These are phyloP conservation scores for Taphrina sp. DNA, from an alignment of 1,139 yeast genomes.

Conservation along the genomic window DNA sequence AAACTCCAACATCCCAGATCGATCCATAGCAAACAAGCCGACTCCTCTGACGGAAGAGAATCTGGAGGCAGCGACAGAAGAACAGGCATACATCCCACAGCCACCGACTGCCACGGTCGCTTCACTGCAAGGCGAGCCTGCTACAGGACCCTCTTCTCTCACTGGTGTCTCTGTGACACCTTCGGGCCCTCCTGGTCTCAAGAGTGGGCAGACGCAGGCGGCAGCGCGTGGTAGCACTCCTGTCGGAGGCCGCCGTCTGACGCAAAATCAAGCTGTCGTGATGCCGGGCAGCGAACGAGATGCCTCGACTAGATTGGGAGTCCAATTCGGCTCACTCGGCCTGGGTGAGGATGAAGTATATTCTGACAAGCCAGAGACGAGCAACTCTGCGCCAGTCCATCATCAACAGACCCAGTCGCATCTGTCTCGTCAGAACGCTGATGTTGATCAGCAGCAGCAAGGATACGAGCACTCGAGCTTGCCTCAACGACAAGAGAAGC, in stretches of 20 bases:
- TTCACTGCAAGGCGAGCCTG: constrained; percentile 28
- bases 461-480: too few species aligned
- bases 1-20: not conserved
- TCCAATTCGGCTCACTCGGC: constrained; percentile 27
- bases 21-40: not conserved
- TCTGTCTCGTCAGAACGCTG: not conserved
- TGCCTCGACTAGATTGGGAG: constrained; percentile 12
- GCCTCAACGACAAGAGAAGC: constrained; percentile 1
- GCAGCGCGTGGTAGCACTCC: constrained; percentile 26
- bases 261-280: constrained; percentile 27
- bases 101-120: constrained; percentile 29
- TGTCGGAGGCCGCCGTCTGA: constrained; percentile 23
- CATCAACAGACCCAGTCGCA: not conserved
- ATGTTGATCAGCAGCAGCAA: too few species aligned
- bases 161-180: constrained; percentile 17
- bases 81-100: constrained; percentile 18
- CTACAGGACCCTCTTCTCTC: constrained; percentile 24
- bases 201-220: not conserved
- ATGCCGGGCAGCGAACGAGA: constrained; percentile 30
- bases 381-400: not conserved
- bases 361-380: constrained; percentile 1
- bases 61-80: constrained; percentile 27
- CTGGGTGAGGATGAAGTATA: constrained; percentile 21
- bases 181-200: constrained; percentile 18
- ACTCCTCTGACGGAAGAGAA: constrained; percentile 27